Evolutionary conservation across 2,329 filamentous ascomycete genomes (phyloP), one percentile per base, ranked within the genome.

Genomic region (Penicillium sp.): DNA sequence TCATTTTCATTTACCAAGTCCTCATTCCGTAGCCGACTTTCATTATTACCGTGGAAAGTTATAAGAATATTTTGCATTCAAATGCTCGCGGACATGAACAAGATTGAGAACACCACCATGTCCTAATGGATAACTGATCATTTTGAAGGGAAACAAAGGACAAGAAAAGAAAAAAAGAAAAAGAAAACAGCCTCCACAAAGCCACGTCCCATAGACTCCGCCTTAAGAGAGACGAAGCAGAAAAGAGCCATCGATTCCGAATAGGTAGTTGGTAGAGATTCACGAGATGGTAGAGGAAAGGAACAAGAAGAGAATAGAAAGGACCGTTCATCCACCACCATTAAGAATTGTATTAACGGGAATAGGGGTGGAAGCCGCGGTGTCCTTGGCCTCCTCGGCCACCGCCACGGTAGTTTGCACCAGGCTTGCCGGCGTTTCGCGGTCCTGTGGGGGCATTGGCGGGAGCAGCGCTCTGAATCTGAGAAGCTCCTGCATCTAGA

Each of bases 381-480:
- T 82, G 76, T 50, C 87, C 85, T 58, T 82, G 76, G 48, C 87
- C 85, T 58, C 91, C 90, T 60, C 91, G 82, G 19, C 93, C 92
- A 51, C 93, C 93, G 53, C 95, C 93, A 42, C 93, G 88, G 75
- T 97, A 98, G 77, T 96, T 96, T 1, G 91, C 92, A 16, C 93
- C 92, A 1, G 93, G 92, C 71, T 89, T 90, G 26, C 93, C 93
- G 1, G 93, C 92, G 69, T 98, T 99, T 83, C 96, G 96, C 4
- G 95, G 95, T 0, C 95, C 95, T 0, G 95, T 99, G 0, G 95
- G 95, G 6, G 95, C 91, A 70, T 92, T 92, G 5, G 90, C 88
- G 21, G 91, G 91, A 14, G 88, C 85, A 8, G 80, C 75, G 55
- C 78, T 77, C 52, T 78, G 77, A 19, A 77, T 77, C 53, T 78